These are phyloP conservation scores for Boletellus sp. DNA, from an alignment of 768 basidiomycete genomes.

Conservation along the genomic window DNA sequence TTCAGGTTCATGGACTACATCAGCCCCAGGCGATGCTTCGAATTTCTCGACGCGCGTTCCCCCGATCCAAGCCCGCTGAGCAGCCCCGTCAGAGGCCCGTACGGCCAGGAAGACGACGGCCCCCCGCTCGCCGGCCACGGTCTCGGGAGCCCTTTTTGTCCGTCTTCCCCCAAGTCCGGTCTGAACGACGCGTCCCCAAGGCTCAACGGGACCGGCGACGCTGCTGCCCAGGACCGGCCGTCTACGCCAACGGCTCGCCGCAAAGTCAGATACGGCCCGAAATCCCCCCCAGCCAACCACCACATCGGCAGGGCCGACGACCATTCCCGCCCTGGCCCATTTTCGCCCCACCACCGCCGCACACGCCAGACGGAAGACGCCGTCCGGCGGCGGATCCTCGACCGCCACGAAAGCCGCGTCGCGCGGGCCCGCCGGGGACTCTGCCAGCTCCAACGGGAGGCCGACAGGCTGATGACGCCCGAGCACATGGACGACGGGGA, in stretches of 20 bases:
- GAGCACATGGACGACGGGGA: constrained; percentile 18
- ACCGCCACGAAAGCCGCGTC: constrained; percentile 3
- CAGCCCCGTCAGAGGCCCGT: constrained; percentile 10
- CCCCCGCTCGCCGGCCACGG: constrained; percentile 1
- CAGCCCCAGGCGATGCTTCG: constrained; percentile 17
- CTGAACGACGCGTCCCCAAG: not conserved
- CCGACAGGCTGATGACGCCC: constrained; percentile 17
- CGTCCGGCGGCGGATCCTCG: not conserved
- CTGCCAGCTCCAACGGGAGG: constrained; percentile 6
- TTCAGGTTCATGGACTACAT: constrained; percentile 21
- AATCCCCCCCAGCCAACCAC: constrained; percentile 12
- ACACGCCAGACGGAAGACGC: not conserved
- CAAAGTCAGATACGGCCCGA: constrained; percentile 16
- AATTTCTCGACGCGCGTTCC: constrained; percentile 9
- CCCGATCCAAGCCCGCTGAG: constrained; percentile 16
- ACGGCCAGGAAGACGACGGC: constrained; percentile 7
- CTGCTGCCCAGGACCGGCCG: not conserved
- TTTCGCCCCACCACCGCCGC: constrained; percentile 2
- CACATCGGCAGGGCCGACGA: too few relatives aligned
- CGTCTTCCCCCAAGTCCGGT: not conserved
- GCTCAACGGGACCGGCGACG: not conserved
- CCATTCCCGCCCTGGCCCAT: not conserved
- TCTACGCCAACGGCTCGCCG: constrained; percentile 3
- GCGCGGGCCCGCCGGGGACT: constrained; percentile 1
- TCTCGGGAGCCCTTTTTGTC: not conserved